Conservation (phyloP, 2,329 filamentous ascomycete species). For the Grosmannia serpens region DNA sequence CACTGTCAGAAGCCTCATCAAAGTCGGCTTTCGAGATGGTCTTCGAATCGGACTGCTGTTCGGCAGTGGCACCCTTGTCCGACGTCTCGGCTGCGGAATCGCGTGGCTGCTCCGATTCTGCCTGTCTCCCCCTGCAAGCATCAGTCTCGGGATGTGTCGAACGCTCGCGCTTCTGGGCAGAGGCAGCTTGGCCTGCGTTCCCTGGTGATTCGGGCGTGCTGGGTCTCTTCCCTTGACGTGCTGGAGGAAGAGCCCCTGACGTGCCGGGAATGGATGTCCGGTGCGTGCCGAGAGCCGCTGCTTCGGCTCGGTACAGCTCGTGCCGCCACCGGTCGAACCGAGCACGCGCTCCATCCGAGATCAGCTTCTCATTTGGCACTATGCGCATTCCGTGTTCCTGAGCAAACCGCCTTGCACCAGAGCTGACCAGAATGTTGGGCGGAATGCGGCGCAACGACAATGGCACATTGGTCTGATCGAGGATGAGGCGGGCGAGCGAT, state of each 20-base stretch:
- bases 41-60: not conserved
- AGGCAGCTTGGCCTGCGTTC: not conserved
- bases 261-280: not conserved
- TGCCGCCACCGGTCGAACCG: conserved; percentile 69
- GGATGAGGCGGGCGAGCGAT: conserved; percentile 68
- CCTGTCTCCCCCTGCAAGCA: not conserved
- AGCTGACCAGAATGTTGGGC: conserved; percentile 79
- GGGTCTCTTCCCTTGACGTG: not conserved
- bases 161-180: not conserved
- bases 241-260: not conserved
- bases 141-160: no score
- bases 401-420: conserved; percentile 81
- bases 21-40: not conserved
- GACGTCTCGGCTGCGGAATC: not conserved
- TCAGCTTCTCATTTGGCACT: conserved; percentile 61
- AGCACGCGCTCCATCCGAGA: conserved; percentile 70
- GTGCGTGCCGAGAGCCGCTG: conserved; percentile 7
- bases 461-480: conserved; percentile 63
- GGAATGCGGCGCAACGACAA: conserved; percentile 82
- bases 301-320: conserved; percentile 45
- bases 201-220: not conserved
- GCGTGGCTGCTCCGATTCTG: not conserved
- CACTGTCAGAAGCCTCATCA: not conserved
- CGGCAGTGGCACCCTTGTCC: not conserved
- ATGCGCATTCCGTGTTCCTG: conserved; percentile 63